A percentile compares a stretch with the other conserved stretches of the same genome.
Conservation (phyloP, 768 basidiomycete genomes). For the Trametes coccinea region DNA sequence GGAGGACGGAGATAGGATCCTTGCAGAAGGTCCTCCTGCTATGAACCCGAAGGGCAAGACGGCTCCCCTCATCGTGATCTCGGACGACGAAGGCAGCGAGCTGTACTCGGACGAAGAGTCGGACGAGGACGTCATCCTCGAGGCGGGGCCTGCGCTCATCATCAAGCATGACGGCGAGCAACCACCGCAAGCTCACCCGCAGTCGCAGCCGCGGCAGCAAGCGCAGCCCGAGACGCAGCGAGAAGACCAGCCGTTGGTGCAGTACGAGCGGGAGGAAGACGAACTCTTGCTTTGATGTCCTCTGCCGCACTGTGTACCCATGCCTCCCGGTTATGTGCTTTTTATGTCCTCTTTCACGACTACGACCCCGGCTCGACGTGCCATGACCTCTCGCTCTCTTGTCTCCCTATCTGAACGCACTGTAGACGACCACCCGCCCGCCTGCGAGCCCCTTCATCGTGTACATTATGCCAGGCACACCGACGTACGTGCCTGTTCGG, state of each 20-base stretch:
- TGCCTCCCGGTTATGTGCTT: no score
- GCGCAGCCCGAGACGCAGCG: background rate
- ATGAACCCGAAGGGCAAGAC: conserved; percentile 42
- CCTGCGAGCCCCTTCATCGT: background rate
- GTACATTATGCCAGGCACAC: conserved; percentile 11
- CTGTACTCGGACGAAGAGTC: conserved; percentile 46
- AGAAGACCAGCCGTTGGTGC: conserved; percentile 16
- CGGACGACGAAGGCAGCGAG: conserved; percentile 39
- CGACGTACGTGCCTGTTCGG: background rate
- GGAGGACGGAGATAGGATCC: conserved; percentile 43
- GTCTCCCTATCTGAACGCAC: conserved; percentile 1
- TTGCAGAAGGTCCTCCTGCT: conserved; percentile 58
- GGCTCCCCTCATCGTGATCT: conserved; percentile 33
- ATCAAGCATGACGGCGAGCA: conserved; percentile 35
- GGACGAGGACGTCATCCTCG: conserved; percentile 73
- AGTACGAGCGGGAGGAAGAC: conserved; percentile 11
- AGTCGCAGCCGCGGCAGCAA: background rate
- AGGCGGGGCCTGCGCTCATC: conserved; percentile 68
- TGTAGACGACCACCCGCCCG: conserved; percentile 10
- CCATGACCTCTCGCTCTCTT: background rate
- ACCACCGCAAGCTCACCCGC: background rate
- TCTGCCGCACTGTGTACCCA: no score
- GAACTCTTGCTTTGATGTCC: conserved; percentile 3
- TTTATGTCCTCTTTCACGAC: background rate
- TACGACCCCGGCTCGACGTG: conserved; percentile 15